These are phyloP conservation scores for Aspergillus unguis DNA, from an alignment of 2,329 filamentous ascomycete species.

Conservation along the genomic window DNA sequence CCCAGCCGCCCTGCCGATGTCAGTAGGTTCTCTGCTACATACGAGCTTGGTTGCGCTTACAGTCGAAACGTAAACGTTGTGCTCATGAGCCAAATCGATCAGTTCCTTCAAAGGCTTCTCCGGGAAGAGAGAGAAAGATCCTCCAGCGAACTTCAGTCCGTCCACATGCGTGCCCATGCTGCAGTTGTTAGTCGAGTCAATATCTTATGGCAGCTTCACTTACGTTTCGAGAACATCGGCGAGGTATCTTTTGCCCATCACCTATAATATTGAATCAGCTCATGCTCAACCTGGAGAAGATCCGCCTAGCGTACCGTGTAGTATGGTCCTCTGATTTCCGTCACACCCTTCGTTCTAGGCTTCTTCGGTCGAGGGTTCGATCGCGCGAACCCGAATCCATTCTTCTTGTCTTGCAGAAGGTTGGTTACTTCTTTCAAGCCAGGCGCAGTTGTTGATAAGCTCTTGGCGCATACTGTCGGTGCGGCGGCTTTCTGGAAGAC, in stretches of 20 bases:
- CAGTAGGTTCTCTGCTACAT: too few species aligned
- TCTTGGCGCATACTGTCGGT: conserved; percentile 10
- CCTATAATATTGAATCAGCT: conserved; percentile 22
- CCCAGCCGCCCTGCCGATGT: conserved; percentile 48
- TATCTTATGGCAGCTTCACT: conserved; percentile 6
- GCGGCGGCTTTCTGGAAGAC: conserved; percentile 12
- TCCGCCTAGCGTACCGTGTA: conserved; percentile 42
- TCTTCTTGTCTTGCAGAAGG: conserved; percentile 49
- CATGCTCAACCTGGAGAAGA: not conserved
- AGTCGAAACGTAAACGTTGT: conserved; percentile 54
- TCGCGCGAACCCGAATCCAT: conserved; percentile 51
- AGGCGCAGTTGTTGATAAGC: conserved; percentile 20
- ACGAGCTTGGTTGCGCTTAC: conserved; percentile 23
- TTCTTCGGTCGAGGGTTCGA: conserved; percentile 51
- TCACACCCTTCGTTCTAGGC: conserved; percentile 50
- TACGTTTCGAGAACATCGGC: conserved; percentile 54
- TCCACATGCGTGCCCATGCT: conserved; percentile 55
- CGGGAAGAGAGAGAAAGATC: conserved; percentile 52
- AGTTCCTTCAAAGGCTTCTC: conserved; percentile 47
- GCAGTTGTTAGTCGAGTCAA: not conserved
- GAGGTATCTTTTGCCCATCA: conserved; percentile 53
- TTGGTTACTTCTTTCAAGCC: conserved; percentile 25
- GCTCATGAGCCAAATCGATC: conserved; percentile 49
- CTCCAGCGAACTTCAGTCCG: conserved; percentile 55
- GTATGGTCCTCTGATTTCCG: conserved; percentile 56